Conservation (phyloP, 208 protist genomes). For the Entamoeba histolytica region DNA sequence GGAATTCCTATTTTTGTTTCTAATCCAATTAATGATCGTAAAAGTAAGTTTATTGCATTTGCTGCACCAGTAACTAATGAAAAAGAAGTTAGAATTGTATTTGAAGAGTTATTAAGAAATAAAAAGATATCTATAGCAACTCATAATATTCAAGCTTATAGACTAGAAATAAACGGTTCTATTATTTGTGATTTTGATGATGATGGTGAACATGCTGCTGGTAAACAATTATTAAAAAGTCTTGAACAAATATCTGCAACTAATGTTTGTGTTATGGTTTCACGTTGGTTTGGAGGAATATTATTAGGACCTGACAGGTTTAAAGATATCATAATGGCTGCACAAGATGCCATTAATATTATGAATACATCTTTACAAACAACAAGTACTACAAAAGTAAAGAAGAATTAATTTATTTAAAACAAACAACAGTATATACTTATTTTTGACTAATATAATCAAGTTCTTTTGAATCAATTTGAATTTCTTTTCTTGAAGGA, state of each 20-base stretch:
- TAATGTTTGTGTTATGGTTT: background rate
- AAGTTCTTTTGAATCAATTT: too few relatives aligned
- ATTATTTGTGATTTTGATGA: background rate
- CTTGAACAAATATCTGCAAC: background rate
- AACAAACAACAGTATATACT: too few relatives aligned
- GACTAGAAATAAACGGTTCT: background rate
- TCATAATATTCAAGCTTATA: background rate
- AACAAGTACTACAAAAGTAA: too few relatives aligned
- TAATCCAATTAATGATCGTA: background rate
- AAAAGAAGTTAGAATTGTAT: background rate
- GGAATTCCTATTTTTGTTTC: background rate
- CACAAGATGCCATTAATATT: background rate
- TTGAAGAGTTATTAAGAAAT: background rate
- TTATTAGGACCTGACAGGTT: background rate
- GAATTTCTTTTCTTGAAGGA: too few relatives aligned
- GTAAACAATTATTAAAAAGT: background rate
- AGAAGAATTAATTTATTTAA: too few relatives aligned
- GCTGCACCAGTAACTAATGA: background rate
- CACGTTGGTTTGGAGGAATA: background rate
- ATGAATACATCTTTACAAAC: too few relatives aligned
- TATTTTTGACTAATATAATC: too few relatives aligned
- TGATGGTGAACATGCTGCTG: background rate
- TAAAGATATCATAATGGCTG: background rate
- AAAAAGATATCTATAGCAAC: background rate
- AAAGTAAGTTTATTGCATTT: background rate